Evolutionary conservation across 139 green algal genomes (phyloP), one percentile per base, ranked within the genome.

Genomic region (Desmodesmus armatus): DNA sequence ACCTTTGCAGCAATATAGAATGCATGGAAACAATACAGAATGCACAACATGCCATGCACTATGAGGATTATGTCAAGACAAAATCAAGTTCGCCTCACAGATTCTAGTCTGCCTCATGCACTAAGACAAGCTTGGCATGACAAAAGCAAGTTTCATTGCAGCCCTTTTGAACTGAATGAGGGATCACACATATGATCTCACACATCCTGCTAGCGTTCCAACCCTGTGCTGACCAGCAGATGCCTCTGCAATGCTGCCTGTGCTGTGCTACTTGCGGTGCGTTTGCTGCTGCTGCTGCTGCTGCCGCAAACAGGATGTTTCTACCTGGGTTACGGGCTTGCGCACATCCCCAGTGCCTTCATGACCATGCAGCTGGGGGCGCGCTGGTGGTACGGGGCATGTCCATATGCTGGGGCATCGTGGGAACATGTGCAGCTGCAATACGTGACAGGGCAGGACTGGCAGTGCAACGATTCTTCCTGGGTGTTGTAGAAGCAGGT

Each of bases 311-410:
- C n/a, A n/a, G n/a, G n/a, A n/a, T n/a, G n/a, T n/a, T 58, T 76
- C 39, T 76, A 37, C 6, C 69, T 76, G 6, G 69, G 69, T 4
- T 76, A 76, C 31, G 69, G 69, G 37, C 15, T 76, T 17, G 69
- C 19, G n/a, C 69, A 58, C 17, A 21, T 76, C 13, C 69, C 69
- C 3, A 55, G 37, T 25, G 53, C 69, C 7, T 76, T 76, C 31
- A 6, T 53, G 25, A 76, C 69, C 1, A 73, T 73, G 65, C 29
- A 29, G 9, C 23, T 40, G 23, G 65, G 65, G 31, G 65, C 65
- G 27, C 23, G 65, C 13, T 73, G 65, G 65, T 73, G 65, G 65
- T 73, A 73, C 65, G 27, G 27, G 7, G 27, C 29, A 73, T 73
- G 23, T 27, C 31, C 11, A 41, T 73, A 3, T n/a, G 29, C 3